Conservation (phyloP, 1,284 basidiomycete genomes). For the Fomitiporia mediterranea region DNA sequence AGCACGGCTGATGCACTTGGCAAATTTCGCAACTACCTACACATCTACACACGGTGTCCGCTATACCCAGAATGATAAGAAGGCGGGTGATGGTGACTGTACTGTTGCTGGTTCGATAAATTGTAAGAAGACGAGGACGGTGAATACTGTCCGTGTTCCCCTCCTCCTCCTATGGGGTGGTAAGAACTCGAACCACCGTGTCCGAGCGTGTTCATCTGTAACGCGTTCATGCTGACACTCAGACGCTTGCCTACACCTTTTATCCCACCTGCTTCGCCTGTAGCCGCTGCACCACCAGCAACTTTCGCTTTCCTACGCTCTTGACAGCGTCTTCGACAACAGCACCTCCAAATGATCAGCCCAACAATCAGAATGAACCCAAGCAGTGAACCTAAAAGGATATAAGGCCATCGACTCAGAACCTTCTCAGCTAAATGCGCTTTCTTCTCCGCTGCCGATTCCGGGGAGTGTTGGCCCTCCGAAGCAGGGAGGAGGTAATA, state of each 20-base stretch:
- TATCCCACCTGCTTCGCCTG: background rate
- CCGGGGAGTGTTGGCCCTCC: constrained; percentile 59
- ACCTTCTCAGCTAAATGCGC: constrained; percentile 62
- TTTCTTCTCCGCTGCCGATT: constrained; percentile 64
- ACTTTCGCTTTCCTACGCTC: constrained; percentile 28
- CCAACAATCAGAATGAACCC: constrained; percentile 46
- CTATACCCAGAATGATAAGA: background rate
- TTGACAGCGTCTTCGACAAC: constrained; percentile 38
- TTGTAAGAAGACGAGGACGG: background rate
- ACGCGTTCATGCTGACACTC: constrained; percentile 4
- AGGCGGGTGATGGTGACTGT: background rate
- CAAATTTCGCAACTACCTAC: too few relatives aligned
- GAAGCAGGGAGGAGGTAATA: constrained; percentile 56
- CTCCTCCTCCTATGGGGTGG: constrained; percentile 3
- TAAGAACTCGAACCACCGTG: background rate
- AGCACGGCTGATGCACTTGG: too few relatives aligned
- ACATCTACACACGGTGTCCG: background rate
- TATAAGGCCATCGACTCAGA: constrained; percentile 72
- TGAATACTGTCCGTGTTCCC: background rate
- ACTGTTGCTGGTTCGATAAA: background rate
- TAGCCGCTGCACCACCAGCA: background rate
- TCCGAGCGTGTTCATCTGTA: constrained; percentile 15
- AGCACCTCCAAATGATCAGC: constrained; percentile 60
- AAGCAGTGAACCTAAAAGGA: constrained; percentile 58
- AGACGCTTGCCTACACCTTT: background rate